Evolutionary conservation across 441 rosid species (phyloP).

Genomic region (Croton setiger): DNA sequence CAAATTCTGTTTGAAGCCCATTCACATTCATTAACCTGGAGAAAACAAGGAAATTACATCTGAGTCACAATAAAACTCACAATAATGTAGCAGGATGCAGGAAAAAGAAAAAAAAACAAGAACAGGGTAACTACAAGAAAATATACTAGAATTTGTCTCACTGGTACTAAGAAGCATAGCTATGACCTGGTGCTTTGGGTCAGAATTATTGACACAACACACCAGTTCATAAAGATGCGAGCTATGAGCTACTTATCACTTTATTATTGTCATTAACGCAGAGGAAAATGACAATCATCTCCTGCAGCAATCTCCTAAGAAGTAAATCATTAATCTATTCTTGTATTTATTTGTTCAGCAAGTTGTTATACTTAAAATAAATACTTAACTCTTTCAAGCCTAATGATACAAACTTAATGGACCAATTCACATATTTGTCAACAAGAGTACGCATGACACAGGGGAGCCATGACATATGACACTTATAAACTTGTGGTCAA

Average conservation of each 20-base stretch:
- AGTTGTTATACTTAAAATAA: conserved; percentile 2
- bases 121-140: neutral
- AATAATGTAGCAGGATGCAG: neutral
- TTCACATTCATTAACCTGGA: conserved; percentile 73
- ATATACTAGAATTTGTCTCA: neutral
- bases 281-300: too few species aligned
- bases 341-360: neutral
- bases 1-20: conserved; percentile 66
- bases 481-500: neutral
- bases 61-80: neutral
- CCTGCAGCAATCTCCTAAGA: neutral
- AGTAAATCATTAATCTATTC: neutral
- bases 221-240: conserved; percentile 8
- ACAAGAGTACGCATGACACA: neutral
- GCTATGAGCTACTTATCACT: neutral
- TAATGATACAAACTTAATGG: neutral
- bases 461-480: neutral
- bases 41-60: conserved; percentile 7
- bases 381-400: neutral
- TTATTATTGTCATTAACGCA: too few species aligned
- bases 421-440: neutral
- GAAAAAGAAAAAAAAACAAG: neutral
- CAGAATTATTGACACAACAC: neutral
- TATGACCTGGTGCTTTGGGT: too few species aligned
- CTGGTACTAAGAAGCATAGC: neutral